phyloP scores from a whole-genome alignment of 2,329 filamentous ascomycete species.

The Neopestalotiopsis sp. region DNA sequence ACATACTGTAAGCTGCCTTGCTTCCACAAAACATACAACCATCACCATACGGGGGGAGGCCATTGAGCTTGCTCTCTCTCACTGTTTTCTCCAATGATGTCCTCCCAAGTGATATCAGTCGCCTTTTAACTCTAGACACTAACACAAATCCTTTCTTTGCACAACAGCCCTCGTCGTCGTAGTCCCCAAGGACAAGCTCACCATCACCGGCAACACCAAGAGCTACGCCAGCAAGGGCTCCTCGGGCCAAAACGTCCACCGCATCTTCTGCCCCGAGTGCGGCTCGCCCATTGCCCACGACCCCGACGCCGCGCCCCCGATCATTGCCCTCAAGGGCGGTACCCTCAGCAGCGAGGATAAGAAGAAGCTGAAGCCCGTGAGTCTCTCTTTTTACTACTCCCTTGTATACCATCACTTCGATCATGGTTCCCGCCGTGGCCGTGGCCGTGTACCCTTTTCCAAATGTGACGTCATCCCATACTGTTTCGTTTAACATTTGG shows the following conservation, averaged over 20 bases:
- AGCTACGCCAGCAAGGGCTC: slow-evolving; percentile 64
- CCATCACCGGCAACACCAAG: slow-evolving; percentile 68
- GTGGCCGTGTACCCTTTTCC: background rate
- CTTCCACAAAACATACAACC: background rate
- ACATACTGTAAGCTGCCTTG: slow-evolving; percentile 63
- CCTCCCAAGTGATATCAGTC: no score
- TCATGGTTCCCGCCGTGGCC: no score
- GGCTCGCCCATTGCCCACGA: slow-evolving; percentile 74
- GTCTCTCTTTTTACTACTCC: slow-evolving; percentile 29
- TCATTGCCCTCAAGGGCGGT: slow-evolving; percentile 73
- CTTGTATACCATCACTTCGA: background rate
- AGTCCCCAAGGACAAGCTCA: slow-evolving; percentile 70
- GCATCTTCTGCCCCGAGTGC: slow-evolving; percentile 73
- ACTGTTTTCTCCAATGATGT: background rate
- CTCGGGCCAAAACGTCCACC: slow-evolving; percentile 69
- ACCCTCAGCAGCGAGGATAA: slow-evolving; percentile 68
- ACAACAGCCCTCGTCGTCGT: slow-evolving; percentile 65
- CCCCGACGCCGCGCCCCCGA: slow-evolving; percentile 71
- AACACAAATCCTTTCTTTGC: slow-evolving; percentile 18
- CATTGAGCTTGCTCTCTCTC: background rate
- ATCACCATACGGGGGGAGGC: background rate
- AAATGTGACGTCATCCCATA: background rate
- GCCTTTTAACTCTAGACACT: background rate
- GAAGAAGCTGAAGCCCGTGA: slow-evolving; percentile 69
- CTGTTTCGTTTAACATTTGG: background rate